These are phyloP conservation scores for Sugiyamaella boreocaroliniensis DNA, from an alignment of 805 yeast genomes.

Conservation along the genomic window DNA sequence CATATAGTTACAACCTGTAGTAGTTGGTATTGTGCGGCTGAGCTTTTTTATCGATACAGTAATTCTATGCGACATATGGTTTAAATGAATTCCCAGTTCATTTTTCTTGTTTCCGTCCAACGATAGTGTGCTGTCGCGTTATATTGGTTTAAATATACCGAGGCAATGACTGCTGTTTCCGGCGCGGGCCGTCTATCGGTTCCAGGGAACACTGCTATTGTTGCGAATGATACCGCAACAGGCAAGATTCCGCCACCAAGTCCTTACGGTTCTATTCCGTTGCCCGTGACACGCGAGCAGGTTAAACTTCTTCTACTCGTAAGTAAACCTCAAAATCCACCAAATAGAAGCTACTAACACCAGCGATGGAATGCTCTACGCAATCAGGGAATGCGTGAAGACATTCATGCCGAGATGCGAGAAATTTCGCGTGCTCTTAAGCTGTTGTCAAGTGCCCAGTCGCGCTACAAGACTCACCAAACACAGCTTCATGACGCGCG, in stretches of 20 bases:
- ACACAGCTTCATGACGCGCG: slow-evolving; percentile 17
- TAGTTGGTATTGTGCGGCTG: not conserved
- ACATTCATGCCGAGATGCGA: slow-evolving; percentile 27
- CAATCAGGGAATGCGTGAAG: slow-evolving; percentile 22
- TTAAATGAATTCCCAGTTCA: not conserved
- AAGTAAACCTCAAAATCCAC: slow-evolving; percentile 4
- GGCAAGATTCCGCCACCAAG: not conserved
- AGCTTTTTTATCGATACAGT: too few relatives aligned
- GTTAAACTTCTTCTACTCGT: slow-evolving; percentile 29
- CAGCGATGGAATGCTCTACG: slow-evolving; percentile 32
- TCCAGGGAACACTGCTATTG: not conserved
- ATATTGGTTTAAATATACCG: not conserved
- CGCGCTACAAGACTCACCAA: slow-evolving; percentile 20
- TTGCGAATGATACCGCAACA: not conserved
- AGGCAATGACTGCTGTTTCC: not conserved
- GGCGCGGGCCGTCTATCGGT: not conserved
- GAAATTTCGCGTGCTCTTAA: slow-evolving; percentile 26
- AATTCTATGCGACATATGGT: too few relatives aligned
- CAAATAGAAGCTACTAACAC: not conserved
- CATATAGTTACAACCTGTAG: too few relatives aligned
- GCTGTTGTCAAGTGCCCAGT: slow-evolving; percentile 25
- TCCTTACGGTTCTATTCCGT: slow-evolving; percentile 12
- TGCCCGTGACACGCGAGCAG: slow-evolving; percentile 31
- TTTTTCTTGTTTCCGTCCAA: not conserved
- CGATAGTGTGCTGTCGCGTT: not conserved